Evolutionary conservation across 1,284 basidiomycete genomes (phyloP), one percentile per base, ranked within the genome.

Genomic region (Cerrena zonata): DNA sequence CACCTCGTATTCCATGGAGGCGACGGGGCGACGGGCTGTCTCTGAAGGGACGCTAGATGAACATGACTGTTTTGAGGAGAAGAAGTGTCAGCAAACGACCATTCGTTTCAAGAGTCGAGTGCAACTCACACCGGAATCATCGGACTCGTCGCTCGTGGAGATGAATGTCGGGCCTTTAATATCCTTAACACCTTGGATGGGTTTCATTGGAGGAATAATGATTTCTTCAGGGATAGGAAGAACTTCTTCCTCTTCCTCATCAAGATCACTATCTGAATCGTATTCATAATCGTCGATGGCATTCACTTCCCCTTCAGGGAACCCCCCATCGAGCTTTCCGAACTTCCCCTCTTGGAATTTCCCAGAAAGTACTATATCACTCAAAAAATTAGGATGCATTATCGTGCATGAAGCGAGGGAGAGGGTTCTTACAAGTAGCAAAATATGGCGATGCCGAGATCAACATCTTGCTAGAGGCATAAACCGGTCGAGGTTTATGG

Each of bases 211-310:
- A n/a, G n/a, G n/a, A n/a, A n/a, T n/a, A n/a, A n/a, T n/a, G n/a
- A n/a, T n/a, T n/a, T n/a, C n/a, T n/a, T n/a, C n/a, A n/a, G n/a
- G n/a, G n/a, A n/a, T n/a, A n/a, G n/a, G 12, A 10, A 4, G 7
- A 21, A 21, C 24, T 3, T 47, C 49, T 7, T 51, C 49, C 4
- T 48, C 41, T 15, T 56, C 55, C n/a, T 51, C 47, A 34, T 57
- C 63, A 0, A 64, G 49, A 38, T 64, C 63, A 43, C 63, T 64
- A 42, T 64, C 63, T 4, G 45, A 54, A 13, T 40, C 36, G 45
- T 63, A 62, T 18, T 54, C 59, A 26, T 61, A 61, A 10, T 48
- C 36, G 5, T 46, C 30, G 1, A 52, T 52, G 2, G 15, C 46
- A 2, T 47, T 2, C 1, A 34, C 12, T 1, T 53, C 42, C 4